Conservation (phyloP, 495 filamentous ascomycete genomes). For the Penicillium chermesinum region DNA sequence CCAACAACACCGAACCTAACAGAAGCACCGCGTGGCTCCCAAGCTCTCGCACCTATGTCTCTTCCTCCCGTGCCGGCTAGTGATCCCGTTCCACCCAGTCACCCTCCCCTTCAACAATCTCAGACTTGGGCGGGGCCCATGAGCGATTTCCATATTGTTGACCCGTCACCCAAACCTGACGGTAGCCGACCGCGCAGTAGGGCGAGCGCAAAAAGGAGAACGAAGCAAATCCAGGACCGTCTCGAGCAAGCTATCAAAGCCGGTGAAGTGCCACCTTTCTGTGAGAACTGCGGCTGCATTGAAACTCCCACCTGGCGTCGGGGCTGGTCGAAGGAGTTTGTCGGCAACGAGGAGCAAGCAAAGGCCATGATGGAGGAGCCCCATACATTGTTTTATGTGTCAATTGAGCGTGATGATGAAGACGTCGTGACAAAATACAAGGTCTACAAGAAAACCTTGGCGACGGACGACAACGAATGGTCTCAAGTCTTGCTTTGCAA, state of each 20-base stretch:
- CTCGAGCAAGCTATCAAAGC: constrained; percentile 61
- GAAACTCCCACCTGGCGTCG: constrained; percentile 95
- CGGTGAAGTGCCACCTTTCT: constrained; percentile 78
- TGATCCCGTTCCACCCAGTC: constrained; percentile 48
- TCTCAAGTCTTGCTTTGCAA: constrained; percentile 78
- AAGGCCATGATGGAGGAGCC: constrained; percentile 61
- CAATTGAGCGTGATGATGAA: constrained; percentile 55
- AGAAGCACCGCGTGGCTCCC: constrained; percentile 23
- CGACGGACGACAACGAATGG: constrained; percentile 60
- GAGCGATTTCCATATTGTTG: constrained; percentile 34
- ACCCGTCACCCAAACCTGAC: constrained; percentile 26
- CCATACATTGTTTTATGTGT: constrained; percentile 57
- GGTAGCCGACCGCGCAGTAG: constrained; percentile 28
- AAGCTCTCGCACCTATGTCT: neutral
- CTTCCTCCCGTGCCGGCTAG: constrained; percentile 42
- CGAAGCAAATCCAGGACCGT: constrained; percentile 39
- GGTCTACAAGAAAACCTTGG: constrained; percentile 72
- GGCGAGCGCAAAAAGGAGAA: constrained; percentile 32
- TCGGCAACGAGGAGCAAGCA: constrained; percentile 56
- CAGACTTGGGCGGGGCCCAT: constrained; percentile 44
- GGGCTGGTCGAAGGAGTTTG: constrained; percentile 65
- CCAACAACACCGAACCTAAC: constrained; percentile 39
- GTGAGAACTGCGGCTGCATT: constrained; percentile 88
- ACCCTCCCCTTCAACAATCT: constrained; percentile 35
- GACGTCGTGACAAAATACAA: constrained; percentile 58